Evolutionary conservation across 2,329 filamentous ascomycete species (phyloP).

Genomic region (Clarireedia monteithiana): DNA sequence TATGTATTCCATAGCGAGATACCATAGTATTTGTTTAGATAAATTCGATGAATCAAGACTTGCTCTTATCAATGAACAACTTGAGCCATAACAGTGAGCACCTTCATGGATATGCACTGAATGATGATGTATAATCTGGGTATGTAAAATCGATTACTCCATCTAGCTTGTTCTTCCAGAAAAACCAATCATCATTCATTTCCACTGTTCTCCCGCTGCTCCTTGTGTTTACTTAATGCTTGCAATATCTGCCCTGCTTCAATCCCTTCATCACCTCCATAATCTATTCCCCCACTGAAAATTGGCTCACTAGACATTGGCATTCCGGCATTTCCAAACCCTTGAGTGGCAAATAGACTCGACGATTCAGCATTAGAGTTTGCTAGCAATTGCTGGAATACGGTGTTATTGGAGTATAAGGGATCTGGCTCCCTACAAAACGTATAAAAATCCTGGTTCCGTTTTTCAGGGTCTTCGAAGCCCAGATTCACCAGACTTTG

Average conservation of each 20-base stretch:
- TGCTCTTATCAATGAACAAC: no score
- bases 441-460: constrained; percentile 29
- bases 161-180: not conserved
- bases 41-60: no score
- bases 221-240: constrained; percentile 24
- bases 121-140: no score
- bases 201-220: constrained; percentile 11
- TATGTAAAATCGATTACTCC: no score
- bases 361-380: constrained; percentile 23
- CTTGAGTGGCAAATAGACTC: constrained; percentile 15
- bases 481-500: constrained; percentile 30
- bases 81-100: no score
- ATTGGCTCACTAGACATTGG: constrained; percentile 1
- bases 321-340: constrained; percentile 14
- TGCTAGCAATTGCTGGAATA: constrained; percentile 27
- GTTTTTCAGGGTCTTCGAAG: constrained; percentile 28
- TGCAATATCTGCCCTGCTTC: constrained; percentile 29
- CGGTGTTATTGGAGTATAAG: constrained; percentile 21
- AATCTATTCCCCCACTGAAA: constrained; percentile 7
- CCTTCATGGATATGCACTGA: no score
- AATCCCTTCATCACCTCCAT: constrained; percentile 26
- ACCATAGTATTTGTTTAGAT: no score
- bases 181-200: not conserved
- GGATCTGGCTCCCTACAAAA: constrained; percentile 29
- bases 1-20: no score